Conservation (phyloP, 1,284 basidiomycete species). For the Ceratobasidium sp. region DNA sequence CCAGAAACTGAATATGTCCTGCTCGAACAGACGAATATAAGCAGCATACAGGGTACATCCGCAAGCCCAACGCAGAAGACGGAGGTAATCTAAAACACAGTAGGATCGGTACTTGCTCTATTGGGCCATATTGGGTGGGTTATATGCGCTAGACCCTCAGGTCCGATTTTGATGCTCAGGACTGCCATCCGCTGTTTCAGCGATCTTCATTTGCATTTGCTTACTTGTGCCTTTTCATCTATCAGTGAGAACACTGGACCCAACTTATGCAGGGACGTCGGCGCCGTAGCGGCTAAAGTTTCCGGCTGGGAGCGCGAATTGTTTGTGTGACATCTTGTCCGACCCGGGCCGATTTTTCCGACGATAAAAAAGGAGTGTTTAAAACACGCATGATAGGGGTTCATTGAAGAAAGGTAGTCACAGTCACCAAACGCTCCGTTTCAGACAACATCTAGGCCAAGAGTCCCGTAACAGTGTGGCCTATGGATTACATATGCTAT, state of each 20-base stretch:
- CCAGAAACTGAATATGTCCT: not conserved
- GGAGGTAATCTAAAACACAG: not conserved
- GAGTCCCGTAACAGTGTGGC: not conserved
- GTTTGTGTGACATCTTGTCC: not conserved
- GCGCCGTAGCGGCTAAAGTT: not conserved
- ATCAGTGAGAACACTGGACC: not conserved
- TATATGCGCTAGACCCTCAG: constrained; percentile 16
- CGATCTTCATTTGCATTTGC: not conserved
- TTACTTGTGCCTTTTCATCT: not conserved
- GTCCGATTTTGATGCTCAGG: not conserved
- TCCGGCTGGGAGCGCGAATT: not conserved
- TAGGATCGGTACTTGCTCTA: constrained; percentile 2
- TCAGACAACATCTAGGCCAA: not conserved
- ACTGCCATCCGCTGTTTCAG: not conserved
- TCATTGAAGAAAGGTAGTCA: not conserved
- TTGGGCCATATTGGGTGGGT: constrained; percentile 6
- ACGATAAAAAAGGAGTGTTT: not conserved
- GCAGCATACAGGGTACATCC: not conserved
- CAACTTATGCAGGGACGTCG: not conserved
- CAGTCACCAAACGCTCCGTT: not conserved
- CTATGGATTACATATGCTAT: not conserved
- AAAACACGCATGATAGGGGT: not conserved
- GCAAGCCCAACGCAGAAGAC: no score
- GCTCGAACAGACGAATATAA: not conserved
- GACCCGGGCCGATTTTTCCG: not conserved